Conservation (phyloP, 805 yeast species). For the Nakazawaea laoshanensis region DNA sequence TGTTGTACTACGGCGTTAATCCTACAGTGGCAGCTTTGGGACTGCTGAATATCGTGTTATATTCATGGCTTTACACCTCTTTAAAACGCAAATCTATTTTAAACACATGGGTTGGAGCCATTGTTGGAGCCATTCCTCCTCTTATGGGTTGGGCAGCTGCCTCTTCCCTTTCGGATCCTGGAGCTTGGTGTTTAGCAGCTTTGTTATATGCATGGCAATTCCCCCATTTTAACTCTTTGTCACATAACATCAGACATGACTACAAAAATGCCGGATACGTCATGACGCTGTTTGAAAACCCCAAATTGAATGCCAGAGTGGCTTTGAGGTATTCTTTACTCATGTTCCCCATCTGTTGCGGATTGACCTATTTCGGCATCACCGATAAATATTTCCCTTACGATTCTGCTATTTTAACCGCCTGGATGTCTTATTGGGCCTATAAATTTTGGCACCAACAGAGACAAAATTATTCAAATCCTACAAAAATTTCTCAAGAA, state of each 20-base stretch:
- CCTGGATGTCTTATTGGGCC: conserved; percentile 79
- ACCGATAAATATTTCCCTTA: conserved; percentile 74
- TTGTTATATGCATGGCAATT: conserved; percentile 96
- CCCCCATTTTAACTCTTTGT: conserved; percentile 91
- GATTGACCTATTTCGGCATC: conserved; percentile 66
- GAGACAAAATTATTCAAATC: conserved; percentile 41
- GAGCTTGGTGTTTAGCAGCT: conserved; percentile 91
- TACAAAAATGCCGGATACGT: conserved; percentile 91
- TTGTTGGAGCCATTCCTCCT: conserved; percentile 99
- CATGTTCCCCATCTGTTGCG: conserved; percentile 91
- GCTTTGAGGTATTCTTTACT: conserved; percentile 83
- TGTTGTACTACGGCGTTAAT: conserved; percentile 76
- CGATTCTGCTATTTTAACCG: conserved; percentile 79
- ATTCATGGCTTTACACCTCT: conserved; percentile 88
- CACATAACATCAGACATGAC: conserved; percentile 82
- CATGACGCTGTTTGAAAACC: conserved; percentile 95
- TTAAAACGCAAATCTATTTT: conserved; percentile 75
- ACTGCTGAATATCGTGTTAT: conserved; percentile 65
- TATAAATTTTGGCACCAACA: conserved; percentile 84
- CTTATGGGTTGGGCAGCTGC: conserved; percentile 99
- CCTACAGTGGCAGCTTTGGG: conserved; percentile 82
- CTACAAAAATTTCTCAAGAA: conserved; percentile 36
- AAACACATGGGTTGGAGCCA: conserved; percentile 97
- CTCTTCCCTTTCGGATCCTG: conserved; percentile 72
- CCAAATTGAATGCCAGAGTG: conserved; percentile 86